These are phyloP conservation scores for Hysterium pulicare DNA, from an alignment of 2,329 filamentous ascomycete genomes.

Conservation along the genomic window DNA sequence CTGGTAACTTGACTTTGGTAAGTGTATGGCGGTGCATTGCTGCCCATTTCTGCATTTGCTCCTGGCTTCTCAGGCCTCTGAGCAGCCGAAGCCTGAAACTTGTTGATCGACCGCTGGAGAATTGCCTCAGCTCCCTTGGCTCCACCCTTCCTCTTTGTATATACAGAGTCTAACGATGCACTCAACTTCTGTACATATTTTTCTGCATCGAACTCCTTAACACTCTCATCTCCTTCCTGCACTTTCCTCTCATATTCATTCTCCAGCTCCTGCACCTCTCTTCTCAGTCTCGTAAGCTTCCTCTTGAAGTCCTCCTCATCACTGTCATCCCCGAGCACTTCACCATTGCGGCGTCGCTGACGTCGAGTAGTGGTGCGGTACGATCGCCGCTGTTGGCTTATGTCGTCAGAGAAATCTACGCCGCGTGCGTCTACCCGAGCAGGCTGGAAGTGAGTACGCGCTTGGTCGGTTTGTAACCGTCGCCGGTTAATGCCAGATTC, in stretches of 20 bases:
- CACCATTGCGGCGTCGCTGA: slow-evolving; percentile 61
- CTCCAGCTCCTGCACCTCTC: slow-evolving; percentile 69
- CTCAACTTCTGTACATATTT: slow-evolving; percentile 67
- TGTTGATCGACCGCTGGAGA: slow-evolving; percentile 31
- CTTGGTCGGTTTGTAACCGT: slow-evolving; percentile 71
- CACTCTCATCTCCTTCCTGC: slow-evolving; percentile 40
- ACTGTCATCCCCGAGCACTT: slow-evolving; percentile 67
- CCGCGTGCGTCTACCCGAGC: slow-evolving; percentile 71
- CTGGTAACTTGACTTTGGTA: background rate
- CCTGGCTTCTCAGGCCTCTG: slow-evolving; percentile 16
- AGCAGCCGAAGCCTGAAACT: slow-evolving; percentile 33
- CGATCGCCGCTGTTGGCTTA: slow-evolving; percentile 70
- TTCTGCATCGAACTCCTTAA: slow-evolving; percentile 41
- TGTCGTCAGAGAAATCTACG: slow-evolving; percentile 86
- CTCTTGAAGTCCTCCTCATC: slow-evolving; percentile 74
- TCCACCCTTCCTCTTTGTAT: slow-evolving; percentile 38
- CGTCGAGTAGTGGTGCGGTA: slow-evolving; percentile 74
- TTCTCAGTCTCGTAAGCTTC: slow-evolving; percentile 76
- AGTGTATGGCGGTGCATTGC: background rate
- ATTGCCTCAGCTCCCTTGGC: slow-evolving; percentile 34
- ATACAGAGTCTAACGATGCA: slow-evolving; percentile 66
- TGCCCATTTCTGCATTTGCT: background rate
- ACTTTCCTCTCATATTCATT: slow-evolving; percentile 55
- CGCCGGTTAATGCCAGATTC: slow-evolving; percentile 64
- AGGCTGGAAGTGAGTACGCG: slow-evolving; percentile 74